Conservation (phyloP, 345 rosid species). For the Lepidium aucheri region DNA sequence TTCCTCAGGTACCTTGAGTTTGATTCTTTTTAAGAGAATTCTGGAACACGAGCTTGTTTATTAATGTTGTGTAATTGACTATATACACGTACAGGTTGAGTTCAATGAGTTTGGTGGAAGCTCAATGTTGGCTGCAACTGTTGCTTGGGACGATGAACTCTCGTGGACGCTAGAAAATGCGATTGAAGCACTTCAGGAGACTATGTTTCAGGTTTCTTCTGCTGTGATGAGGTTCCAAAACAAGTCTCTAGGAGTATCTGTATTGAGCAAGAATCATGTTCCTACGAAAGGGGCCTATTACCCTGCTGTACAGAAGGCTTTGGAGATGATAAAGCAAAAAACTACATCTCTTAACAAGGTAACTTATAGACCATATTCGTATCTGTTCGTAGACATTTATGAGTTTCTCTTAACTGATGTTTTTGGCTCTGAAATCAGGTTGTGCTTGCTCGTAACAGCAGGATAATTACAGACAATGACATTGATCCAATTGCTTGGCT, state of each 20-base stretch:
- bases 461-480: conserved; percentile 49
- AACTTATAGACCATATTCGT: background rate
- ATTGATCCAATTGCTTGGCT: conserved; percentile 77
- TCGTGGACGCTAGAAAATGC: conserved; percentile 65
- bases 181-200: conserved; percentile 42
- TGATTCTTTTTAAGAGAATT: background rate
- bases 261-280: conserved; percentile 53
- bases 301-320: conserved; percentile 61
- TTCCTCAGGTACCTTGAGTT: conserved; percentile 63
- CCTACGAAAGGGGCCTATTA: conserved; percentile 59
- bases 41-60: background rate
- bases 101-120: conserved; percentile 73
- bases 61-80: background rate
- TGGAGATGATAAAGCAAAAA: conserved; percentile 48
- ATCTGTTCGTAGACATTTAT: background rate
- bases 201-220: conserved; percentile 57
- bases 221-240: conserved; percentile 31
- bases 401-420: background rate
- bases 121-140: conserved; percentile 77
- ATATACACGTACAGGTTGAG: conserved; percentile 53
- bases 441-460: conserved; percentile 85
- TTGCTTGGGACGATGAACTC: conserved; percentile 73
- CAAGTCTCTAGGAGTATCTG: conserved; percentile 42
- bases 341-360: conserved; percentile 69
- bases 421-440: conserved; percentile 38